A percentile compares a stretch with the other conserved stretches of the same genome.
phyloP scores from a whole-genome alignment of 768 basidiomycete genomes.

The Trametes coccinea region DNA sequence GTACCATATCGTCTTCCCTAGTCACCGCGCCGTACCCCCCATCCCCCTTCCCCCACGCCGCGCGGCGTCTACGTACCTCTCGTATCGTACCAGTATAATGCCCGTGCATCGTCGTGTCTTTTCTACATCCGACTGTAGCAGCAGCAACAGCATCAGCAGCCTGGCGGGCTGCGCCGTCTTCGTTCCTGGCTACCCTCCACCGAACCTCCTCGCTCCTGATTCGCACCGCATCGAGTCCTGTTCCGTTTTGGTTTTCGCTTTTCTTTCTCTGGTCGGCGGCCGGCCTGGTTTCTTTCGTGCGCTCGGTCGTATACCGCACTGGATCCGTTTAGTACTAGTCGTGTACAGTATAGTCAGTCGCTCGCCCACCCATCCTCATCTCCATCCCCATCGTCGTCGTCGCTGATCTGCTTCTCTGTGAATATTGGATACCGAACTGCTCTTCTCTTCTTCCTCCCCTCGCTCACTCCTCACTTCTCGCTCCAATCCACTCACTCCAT shows the following conservation, averaged over 20 bases:
- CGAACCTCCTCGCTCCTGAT: background rate
- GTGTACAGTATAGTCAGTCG: background rate
- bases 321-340: background rate
- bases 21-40: background rate
- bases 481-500: background rate
- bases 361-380: background rate
- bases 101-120: background rate
- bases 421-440: background rate
- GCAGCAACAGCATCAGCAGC: no score
- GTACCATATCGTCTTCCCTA: slow-evolving; percentile 10
- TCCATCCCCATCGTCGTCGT: background rate
- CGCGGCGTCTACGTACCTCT: slow-evolving; percentile 13
- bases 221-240: background rate
- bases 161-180: no score
- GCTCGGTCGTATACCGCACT: slow-evolving; percentile 6
- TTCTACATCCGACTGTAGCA: no score
- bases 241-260: background rate
- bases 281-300: background rate
- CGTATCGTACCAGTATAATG: slow-evolving; percentile 23
- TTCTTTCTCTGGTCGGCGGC: background rate
- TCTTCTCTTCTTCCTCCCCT: background rate
- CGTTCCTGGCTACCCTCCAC: background rate
- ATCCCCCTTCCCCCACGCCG: background rate
- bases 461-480: background rate
- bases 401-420: slow-evolving; percentile 5